Evolutionary conservation across 225 moss, liverwort and hornwort genomes (phyloP), one percentile per base, ranked within the genome.

Genomic region (Anthoceros angustus): DNA sequence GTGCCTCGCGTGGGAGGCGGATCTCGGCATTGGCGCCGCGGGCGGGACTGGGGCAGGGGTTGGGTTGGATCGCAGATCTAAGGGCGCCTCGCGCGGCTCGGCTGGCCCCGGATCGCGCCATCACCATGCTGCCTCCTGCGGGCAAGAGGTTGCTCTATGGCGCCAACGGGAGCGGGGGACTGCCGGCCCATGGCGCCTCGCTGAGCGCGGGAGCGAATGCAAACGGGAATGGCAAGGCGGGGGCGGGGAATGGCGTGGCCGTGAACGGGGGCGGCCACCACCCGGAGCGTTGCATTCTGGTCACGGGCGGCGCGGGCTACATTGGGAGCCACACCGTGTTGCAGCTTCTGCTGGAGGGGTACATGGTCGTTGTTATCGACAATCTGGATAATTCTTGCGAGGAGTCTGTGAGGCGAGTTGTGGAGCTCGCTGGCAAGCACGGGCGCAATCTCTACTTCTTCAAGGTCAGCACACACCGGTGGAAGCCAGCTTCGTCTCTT

Each of bases 241-340:
- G 18, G 7, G 55, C 16, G 55, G 55, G 55, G 12, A 55, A 55
- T 55, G 55, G 55, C 23, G 8, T 55, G 18, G 18, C 55, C 55
- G 14, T 15, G 15, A 42, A 42, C 21, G 72, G 66, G 41, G 66
- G 60, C 12, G 65, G 12, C 39, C 48, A 45, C 9, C 42, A 42
- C 3, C n/a, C 63, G 11, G 55, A 24, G 66, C 74, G 69, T 20
- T 70, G 64, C 72, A 77, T 79, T 63, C 41, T 84, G 60, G 84
- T 84, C 55, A 79, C 84, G 39, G 84, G 84, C 65, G 84, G 84
- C 6, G 84, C 84, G 2, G 84, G 84, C 14, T 84, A 84, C 14
- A 84, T 84, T 43, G 84, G 84, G 2, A 79, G 82, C 46, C 84
- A 84, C 66, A 84, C 84, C n/a, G 75, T 63, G 45, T 46, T 84